Conservation (phyloP, 371 early-diverging fungal genomes). For the Coemansia sp. region DNA sequence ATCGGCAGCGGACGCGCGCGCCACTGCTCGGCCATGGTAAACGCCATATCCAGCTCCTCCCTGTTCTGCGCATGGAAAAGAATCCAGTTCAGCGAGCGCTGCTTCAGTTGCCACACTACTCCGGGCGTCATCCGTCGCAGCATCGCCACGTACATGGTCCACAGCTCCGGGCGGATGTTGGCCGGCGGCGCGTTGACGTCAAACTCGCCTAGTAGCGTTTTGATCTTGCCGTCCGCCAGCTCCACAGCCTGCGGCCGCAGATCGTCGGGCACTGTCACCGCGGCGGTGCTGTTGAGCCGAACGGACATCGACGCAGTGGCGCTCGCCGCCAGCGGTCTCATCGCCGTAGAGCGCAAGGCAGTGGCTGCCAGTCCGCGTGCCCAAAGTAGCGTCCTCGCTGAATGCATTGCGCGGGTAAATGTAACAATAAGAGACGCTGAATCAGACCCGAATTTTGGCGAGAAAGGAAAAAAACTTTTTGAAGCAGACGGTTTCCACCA, state of each 20-base stretch:
- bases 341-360: neutral
- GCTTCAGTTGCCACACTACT: conserved; percentile 11
- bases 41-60: conserved; percentile 30
- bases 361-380: conserved; percentile 1
- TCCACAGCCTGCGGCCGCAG: conserved; percentile 18
- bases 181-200: conserved; percentile 5
- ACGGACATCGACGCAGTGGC: neutral
- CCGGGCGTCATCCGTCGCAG: conserved; percentile 13
- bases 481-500: too few species aligned
- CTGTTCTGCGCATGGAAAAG: conserved; percentile 14
- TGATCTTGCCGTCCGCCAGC: neutral
- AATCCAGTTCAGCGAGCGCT: conserved; percentile 29
- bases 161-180: conserved; percentile 22
- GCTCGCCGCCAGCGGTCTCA: neutral
- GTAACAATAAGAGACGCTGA: neutral
- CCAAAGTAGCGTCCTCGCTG: conserved; percentile 3
- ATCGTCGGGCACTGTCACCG: conserved; percentile 11
- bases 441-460: neutral
- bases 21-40: conserved; percentile 23
- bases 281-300: conserved; percentile 16
- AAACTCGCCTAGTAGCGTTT: conserved; percentile 6
- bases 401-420: conserved; percentile 10
- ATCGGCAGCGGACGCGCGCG: conserved; percentile 33
- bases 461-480: neutral
- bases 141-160: conserved; percentile 31